Percentiles rank a stretch among this genome's conserved stretches.
Evolutionary conservation across 768 basidiomycete genomes (phyloP).

Genomic region (Amanita exitialis): DNA sequence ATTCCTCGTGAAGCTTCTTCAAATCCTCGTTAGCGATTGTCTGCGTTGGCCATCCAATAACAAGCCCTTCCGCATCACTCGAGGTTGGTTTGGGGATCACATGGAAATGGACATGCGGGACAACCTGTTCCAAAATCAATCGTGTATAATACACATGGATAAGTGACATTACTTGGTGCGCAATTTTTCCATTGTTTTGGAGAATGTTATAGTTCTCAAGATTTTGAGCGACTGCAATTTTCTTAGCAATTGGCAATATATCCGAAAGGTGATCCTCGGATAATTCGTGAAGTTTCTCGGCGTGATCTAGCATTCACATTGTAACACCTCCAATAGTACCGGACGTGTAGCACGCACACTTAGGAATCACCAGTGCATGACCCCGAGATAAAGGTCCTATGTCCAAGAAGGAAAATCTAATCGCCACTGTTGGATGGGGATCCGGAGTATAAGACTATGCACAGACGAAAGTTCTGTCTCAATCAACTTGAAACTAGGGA

Average conservation of each 20-base stretch:
- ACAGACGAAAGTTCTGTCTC: conserved; percentile 68
- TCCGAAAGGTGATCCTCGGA: conserved; percentile 81
- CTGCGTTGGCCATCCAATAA: conserved; percentile 71
- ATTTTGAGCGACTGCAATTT: conserved; percentile 71
- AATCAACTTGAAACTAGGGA: conserved; percentile 79
- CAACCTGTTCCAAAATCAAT: conserved; percentile 25
- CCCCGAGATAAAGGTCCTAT: conserved; percentile 86
- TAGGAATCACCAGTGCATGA: conserved; percentile 88
- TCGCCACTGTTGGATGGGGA: background rate
- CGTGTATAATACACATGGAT: background rate
- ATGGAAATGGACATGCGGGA: conserved; percentile 89
- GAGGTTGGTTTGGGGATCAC: conserved; percentile 83
- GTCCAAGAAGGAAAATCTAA: conserved; percentile 83
- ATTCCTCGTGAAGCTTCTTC: conserved; percentile 42
- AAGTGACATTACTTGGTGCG: conserved; percentile 36
- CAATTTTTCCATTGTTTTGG: conserved; percentile 49
- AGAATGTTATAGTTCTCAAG: conserved; percentile 81
- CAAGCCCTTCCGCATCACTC: conserved; percentile 60
- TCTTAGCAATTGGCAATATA: conserved; percentile 74
- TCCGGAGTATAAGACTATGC: background rate
- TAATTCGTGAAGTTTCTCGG: conserved; percentile 76
- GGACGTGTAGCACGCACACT: conserved; percentile 42
- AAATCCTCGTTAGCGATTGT: conserved; percentile 54
- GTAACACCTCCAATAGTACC: background rate
- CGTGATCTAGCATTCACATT: conserved; percentile 54